phyloP scores from a whole-genome alignment of 257 asterid species.

The Oldenlandia corymbosa region DNA sequence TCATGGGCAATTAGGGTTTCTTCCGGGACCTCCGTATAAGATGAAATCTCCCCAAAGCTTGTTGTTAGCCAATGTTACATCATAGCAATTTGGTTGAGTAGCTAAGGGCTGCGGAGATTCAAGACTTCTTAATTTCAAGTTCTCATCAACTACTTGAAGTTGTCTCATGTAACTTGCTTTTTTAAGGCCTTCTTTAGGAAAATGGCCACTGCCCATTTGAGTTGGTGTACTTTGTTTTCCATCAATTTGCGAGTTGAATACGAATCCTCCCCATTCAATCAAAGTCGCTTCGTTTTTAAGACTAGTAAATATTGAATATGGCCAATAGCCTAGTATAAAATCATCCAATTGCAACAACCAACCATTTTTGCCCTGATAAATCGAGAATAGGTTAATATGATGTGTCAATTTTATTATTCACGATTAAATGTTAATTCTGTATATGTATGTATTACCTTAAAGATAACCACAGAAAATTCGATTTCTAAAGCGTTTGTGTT shows the following conservation, averaged over 20 bases:
- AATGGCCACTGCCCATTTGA: conserved; percentile 28
- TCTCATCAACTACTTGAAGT: conserved; percentile 12
- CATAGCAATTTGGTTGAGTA: too few relatives aligned
- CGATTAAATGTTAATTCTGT: too few relatives aligned
- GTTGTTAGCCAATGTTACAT: not conserved
- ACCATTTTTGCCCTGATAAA: not conserved
- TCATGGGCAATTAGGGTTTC: too few relatives aligned
- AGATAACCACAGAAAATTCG: conserved; percentile 22
- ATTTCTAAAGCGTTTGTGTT: conserved; percentile 14
- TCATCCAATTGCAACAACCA: conserved; percentile 19
- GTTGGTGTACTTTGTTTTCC: conserved; percentile 19
- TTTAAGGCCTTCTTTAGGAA: conserved; percentile 13
- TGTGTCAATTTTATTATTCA: too few relatives aligned
- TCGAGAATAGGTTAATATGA: too few relatives aligned
- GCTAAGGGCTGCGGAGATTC: not conserved
- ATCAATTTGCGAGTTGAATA: conserved; percentile 6
- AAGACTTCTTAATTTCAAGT: conserved; percentile 11
- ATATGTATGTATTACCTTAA: too few relatives aligned
- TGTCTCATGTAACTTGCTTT: conserved; percentile 16
- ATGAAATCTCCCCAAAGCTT: conserved; percentile 15
- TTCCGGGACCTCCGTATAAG: conserved; percentile 22
- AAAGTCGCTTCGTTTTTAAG: too few relatives aligned
- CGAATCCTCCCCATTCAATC: conserved; percentile 21
- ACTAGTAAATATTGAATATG: conserved; percentile 16
- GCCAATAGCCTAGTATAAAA: conserved; percentile 19